A percentile compares a stretch with the other conserved stretches of the same genome.
Conservation (phyloP, 768 basidiomycete genomes). For the Lactarius trivialis region DNA sequence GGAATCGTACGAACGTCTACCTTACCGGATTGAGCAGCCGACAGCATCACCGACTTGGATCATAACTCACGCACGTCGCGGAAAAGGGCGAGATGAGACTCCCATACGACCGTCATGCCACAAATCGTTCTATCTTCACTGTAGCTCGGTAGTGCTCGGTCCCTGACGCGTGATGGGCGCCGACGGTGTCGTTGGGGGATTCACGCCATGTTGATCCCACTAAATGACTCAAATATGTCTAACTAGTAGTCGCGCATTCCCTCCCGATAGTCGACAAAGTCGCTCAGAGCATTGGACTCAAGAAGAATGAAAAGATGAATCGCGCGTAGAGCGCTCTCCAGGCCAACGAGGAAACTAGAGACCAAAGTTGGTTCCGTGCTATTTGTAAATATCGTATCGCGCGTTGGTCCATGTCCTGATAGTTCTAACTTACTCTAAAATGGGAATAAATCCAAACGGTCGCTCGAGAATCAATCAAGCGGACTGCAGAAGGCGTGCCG, state of each 20-base stretch:
- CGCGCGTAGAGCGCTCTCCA: not conserved
- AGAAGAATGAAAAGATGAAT: not conserved
- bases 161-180: too few relatives aligned
- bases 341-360: not conserved
- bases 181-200: too few relatives aligned
- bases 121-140: too few relatives aligned
- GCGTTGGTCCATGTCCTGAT: not conserved
- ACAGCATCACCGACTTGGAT: not conserved
- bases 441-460: not conserved
- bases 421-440: not conserved
- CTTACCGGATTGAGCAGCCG: not conserved
- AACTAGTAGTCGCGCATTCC: not conserved
- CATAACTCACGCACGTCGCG: too few relatives aligned
- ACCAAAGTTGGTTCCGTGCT: not conserved
- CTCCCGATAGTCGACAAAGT: not conserved
- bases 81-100: too few relatives aligned
- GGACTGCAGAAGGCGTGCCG: conserved; percentile 4
- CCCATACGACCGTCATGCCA: too few relatives aligned
- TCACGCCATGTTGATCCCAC: not conserved
- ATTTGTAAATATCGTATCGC: not conserved
- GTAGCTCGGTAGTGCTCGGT: too few relatives aligned
- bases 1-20: not conserved
- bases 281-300: not conserved
- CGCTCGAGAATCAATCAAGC: not conserved
- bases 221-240: not conserved